Evolutionary conservation across 78 protist species (phyloP), one percentile per base, ranked within the genome.

Genomic region (Ministeria vibrans): DNA sequence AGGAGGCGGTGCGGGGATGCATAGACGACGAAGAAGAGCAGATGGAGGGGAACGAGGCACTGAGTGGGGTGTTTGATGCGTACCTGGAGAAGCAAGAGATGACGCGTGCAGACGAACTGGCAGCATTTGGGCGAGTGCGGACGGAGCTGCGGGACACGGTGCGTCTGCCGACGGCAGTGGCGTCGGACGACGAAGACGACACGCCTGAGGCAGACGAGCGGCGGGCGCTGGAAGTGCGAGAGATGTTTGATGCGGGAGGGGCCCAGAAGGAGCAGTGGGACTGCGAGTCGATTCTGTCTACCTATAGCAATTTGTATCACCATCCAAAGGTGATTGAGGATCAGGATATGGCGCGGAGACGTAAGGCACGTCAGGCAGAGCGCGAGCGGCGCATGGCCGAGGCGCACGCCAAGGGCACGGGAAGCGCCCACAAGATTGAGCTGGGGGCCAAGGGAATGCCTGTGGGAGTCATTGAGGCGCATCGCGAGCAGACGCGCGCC

Each of bases 261-360:
- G 28, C 20, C 5, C 66, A 23, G 55, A 13, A 7, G n/a, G 66
- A 59, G 34, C 20, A 59, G 66, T 59, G 66, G 66, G 66, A 59
- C 66, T 59, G 66, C 66, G 66, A 59, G 66, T 59, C 66, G 66
- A 59, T 59, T 59, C 66, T 59, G 34, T 28, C 36, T 59, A 59
- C 66, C 7, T 59, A 59, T 27, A 28, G 36, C 34, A 59, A 59
- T 30, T 3, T 59, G n/a, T 59, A 59, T 30, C 20, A 59, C 13
- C 66, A 59, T 30, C 66, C 66, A 30, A 59, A 59, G 66, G 36
- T 59, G n/a, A 59, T 59, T 27, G 4, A 23, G 66, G 66, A 59
- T 23, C 66, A 23, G 66, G 13, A 23, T 11, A 59, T 3, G 13
- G 66, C 34, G 4, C 66, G 66, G 36, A 59, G 28, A 30, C 59